Conservation (phyloP, 192 early-diverging fungal species). For the Mycoemilia scoparia region DNA sequence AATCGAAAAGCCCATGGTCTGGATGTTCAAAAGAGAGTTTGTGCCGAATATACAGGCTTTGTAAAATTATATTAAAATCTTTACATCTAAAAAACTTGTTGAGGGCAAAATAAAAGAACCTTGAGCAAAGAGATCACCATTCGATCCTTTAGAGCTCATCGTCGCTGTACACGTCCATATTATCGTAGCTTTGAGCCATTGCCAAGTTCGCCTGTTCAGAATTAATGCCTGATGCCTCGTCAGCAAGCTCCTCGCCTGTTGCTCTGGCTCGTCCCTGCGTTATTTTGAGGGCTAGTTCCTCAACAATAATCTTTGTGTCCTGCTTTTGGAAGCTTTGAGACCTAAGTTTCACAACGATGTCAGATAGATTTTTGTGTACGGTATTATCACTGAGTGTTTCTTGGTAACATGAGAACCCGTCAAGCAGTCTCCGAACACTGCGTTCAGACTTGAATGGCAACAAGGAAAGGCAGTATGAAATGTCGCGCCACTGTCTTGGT, state of each 20-base stretch:
- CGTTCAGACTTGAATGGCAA: constrained; percentile 77
- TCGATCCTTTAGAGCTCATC: too few species aligned
- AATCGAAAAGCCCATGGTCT: too few species aligned
- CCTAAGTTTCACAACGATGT: constrained; percentile 68
- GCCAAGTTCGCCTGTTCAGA: too few species aligned
- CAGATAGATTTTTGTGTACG: constrained; percentile 68
- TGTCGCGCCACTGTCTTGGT: constrained; percentile 65
- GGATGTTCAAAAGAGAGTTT: too few species aligned
- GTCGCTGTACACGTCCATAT: too few species aligned
- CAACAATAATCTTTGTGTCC: constrained; percentile 60
- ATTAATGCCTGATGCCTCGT: background rate
- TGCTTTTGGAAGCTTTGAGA: constrained; percentile 34
- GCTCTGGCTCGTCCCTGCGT: constrained; percentile 48
- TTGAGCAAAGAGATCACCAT: too few species aligned
- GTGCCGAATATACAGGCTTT: too few species aligned
- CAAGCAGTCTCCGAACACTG: constrained; percentile 67
- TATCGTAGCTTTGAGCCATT: too few species aligned
- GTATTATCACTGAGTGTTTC: constrained; percentile 78
- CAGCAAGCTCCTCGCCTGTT: constrained; percentile 35
- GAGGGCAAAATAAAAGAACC: too few species aligned
- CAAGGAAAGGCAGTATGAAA: constrained; percentile 78
- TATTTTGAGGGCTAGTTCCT: constrained; percentile 74
- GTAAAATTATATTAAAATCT: too few species aligned
- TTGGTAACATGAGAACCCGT: constrained; percentile 66
- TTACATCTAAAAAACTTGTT: too few species aligned